phyloP scores from a whole-genome alignment of 164 flowering plant species.

The Macadamia tetraphylla region DNA sequence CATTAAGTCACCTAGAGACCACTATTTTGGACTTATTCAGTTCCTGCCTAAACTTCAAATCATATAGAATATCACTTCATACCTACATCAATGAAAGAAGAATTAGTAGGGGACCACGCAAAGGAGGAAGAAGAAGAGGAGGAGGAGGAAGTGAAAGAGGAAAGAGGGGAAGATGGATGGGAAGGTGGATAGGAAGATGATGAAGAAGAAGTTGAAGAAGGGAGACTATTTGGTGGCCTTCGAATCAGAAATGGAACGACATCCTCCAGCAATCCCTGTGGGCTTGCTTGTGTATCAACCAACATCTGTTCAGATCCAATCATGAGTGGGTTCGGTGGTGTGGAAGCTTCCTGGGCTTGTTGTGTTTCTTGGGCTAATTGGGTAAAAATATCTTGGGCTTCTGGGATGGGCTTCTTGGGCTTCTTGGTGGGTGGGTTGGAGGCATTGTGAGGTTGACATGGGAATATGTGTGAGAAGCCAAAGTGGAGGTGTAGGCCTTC shows the following conservation, averaged over 20 bases:
- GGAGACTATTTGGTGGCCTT: constrained; percentile 34
- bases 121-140: background rate
- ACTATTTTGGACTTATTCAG: background rate
- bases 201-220: constrained; percentile 20
- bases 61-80: background rate
- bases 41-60: background rate
- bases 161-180: background rate
- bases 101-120: background rate
- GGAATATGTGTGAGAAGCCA: constrained; percentile 47
- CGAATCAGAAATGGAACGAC: constrained; percentile 63
- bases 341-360: background rate
- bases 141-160: background rate
- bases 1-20: background rate
- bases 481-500: constrained; percentile 96
- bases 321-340: background rate
- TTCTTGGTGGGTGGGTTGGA: constrained; percentile 34
- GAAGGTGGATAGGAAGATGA: background rate
- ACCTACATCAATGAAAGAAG: background rate
- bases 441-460: constrained; percentile 7
- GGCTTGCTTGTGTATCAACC: constrained; percentile 3
- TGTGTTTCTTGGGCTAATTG: background rate
- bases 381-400: background rate
- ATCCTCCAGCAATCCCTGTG: constrained; percentile 84
- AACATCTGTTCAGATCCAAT: constrained; percentile 5
- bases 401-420: constrained; percentile 2